Conservation (phyloP, 2,329 filamentous ascomycete species). For the Pseudogymnoascus sp. region DNA sequence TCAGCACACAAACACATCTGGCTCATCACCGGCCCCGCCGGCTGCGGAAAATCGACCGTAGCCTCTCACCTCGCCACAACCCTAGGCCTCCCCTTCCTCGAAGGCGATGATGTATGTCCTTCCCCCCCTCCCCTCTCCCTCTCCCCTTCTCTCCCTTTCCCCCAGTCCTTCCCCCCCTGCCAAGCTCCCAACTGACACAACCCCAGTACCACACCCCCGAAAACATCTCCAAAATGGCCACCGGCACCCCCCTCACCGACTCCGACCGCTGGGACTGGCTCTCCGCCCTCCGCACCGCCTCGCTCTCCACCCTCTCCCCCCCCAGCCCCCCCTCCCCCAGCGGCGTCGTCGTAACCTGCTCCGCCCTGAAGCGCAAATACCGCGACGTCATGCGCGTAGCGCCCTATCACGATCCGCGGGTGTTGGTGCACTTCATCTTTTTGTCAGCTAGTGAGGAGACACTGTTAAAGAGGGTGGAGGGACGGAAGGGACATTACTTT, state of each 20-base stretch:
- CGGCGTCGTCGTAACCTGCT: constrained; percentile 92
- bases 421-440: constrained; percentile 89
- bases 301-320: constrained; percentile 44
- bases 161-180: background rate
- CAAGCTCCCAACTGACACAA: constrained; percentile 8
- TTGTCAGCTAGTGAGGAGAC: constrained; percentile 69
- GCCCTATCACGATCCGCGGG: constrained; percentile 61
- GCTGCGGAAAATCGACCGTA: constrained; percentile 71
- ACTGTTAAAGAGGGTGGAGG: constrained; percentile 64
- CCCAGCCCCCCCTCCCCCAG: constrained; percentile 34
- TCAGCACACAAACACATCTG: constrained; percentile 51
- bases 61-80: constrained; percentile 54
- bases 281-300: constrained; percentile 62
- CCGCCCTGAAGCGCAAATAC: constrained; percentile 93
- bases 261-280: constrained; percentile 98
- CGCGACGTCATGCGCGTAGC: constrained; percentile 82
- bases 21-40: constrained; percentile 71
- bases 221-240: constrained; percentile 87
- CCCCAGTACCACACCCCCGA: constrained; percentile 61
- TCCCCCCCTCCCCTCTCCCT: background rate
- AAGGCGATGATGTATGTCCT: constrained; percentile 66
- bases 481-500: constrained; percentile 85
- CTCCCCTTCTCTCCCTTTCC: background rate
- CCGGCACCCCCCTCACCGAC: constrained; percentile 77
- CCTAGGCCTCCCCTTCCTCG: constrained; percentile 62